Evolutionary conservation across 805 yeast species (phyloP).

Genomic region (Cyberlindnera mississippiensis): DNA sequence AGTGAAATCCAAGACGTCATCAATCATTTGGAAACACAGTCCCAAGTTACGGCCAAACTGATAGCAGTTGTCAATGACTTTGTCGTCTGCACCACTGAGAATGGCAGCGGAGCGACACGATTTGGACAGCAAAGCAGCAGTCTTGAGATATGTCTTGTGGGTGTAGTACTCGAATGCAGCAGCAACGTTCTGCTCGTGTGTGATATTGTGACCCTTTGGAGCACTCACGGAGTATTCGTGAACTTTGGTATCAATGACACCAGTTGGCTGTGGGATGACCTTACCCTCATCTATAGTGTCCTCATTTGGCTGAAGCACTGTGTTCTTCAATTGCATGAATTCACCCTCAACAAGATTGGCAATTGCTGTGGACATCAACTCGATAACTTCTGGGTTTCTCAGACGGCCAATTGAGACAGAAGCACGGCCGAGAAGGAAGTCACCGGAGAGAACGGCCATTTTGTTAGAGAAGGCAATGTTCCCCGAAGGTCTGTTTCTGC

Average conservation of each 20-base stretch:
- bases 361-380: conserved; percentile 89
- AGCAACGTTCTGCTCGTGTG: conserved; percentile 62
- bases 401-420: conserved; percentile 92
- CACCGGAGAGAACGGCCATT: conserved; percentile 97
- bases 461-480: conserved; percentile 93
- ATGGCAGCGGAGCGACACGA: conserved; percentile 92
- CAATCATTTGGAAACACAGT: conserved; percentile 92
- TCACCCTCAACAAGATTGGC: conserved; percentile 98
- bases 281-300: conserved; percentile 45
- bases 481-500: conserved; percentile 89
- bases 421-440: conserved; percentile 90
- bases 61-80: conserved; percentile 80
- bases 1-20: conserved; percentile 93
- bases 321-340: conserved; percentile 96
- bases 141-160: conserved; percentile 92
- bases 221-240: conserved; percentile 33
- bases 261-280: conserved; percentile 53
- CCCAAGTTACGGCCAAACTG: conserved; percentile 92
- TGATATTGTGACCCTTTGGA: conserved; percentile 28
- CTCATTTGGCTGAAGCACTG: conserved; percentile 58
- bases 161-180: conserved; percentile 94
- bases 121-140: conserved; percentile 92
- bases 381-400: conserved; percentile 96
- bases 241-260: conserved; percentile 53
- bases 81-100: conserved; percentile 74